Percentiles rank a stretch among this genome's conserved stretches.
phyloP scores from a whole-genome alignment of 176 grass and related monocot species.

The Saccharum officinarum region DNA sequence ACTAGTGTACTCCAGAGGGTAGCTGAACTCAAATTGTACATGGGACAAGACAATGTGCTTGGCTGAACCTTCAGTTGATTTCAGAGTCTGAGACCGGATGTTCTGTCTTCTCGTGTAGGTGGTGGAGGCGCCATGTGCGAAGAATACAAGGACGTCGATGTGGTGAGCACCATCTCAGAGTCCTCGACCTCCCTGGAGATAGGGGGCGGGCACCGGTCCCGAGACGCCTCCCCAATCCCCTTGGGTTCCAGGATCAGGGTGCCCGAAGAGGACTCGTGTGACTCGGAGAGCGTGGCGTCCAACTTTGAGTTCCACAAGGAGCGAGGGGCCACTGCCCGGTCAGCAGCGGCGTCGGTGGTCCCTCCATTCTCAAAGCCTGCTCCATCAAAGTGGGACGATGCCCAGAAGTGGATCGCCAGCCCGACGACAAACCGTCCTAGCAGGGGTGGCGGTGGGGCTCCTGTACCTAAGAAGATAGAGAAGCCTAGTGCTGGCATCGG shows the following conservation, averaged over 20 bases:
- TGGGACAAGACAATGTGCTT: not conserved
- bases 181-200: conserved; percentile 57
- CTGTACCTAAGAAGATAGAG: conserved; percentile 51
- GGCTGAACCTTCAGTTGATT: not conserved
- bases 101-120: conserved; percentile 33
- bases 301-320: conserved; percentile 97
- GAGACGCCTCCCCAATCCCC: conserved; percentile 39
- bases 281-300: conserved; percentile 70
- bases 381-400: conserved; percentile 96
- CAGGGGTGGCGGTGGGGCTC: conserved; percentile 36
- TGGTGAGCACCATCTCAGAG: conserved; percentile 67
- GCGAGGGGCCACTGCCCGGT: conserved; percentile 27
- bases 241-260: conserved; percentile 45
- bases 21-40: not conserved
- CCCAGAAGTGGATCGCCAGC: conserved; percentile 98
- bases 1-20: conserved; percentile 1
- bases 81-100: not conserved
- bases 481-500: conserved; percentile 34
- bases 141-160: conserved; percentile 89
- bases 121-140: conserved; percentile 42
- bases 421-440: conserved; percentile 48
- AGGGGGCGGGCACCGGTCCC: conserved; percentile 34
- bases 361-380: conserved; percentile 76
- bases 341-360: conserved; percentile 16
- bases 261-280: conserved; percentile 77